Base-by-base conservation (phyloP, 2,329 filamentous ascomycete genomes). In the Fusarium cicatricum region DNA sequence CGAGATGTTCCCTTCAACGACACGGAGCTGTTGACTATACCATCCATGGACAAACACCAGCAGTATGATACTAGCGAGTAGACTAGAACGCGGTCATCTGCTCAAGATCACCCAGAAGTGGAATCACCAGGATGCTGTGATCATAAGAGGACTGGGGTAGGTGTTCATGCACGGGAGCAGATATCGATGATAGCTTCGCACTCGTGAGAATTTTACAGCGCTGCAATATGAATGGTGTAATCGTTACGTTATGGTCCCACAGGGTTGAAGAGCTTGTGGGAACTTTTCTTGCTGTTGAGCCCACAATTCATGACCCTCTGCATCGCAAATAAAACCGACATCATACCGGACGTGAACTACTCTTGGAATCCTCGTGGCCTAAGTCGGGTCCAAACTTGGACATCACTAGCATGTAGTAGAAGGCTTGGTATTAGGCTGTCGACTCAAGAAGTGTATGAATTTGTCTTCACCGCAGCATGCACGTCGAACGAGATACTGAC, bases 191-290 rank as follows among this genome's bases (percentile, higher is more conserved):
- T 9, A 40, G 21, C 21, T 23, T 14, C 40, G 36, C 50, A 15
- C 8, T 15, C 16, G 34, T n/a, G 17, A 26, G 37, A 40, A 21
- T 10, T 28, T 8, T n/a, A 21, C 16, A 1, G 14, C 29, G 16
- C n/a, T n/a, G 29, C 29, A 32, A 15, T n/a, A 19, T 15, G 12
- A 36, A 64, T 64, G 58, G 40, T 40, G 48, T 52, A 64, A 64
- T 55, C 29, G 44, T 64, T 64, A 64, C 60, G 60, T 64, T 54
- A 64, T 58, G 38, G 60, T 55, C 49, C 60, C 60, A 62, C 56
- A 47, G 23, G 26, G 40, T 29, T 38, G 36, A 2, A 5, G 52
- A 21, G 21, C 36, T 21, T 34, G 32, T 14, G 29, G 29, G 42
- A 17, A 11, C 41, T n/a, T 38, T 11, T 19, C 3, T 11, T 4